Evolutionary conservation across 1,284 basidiomycete genomes (phyloP).

Genomic region (Boletus smithii): DNA sequence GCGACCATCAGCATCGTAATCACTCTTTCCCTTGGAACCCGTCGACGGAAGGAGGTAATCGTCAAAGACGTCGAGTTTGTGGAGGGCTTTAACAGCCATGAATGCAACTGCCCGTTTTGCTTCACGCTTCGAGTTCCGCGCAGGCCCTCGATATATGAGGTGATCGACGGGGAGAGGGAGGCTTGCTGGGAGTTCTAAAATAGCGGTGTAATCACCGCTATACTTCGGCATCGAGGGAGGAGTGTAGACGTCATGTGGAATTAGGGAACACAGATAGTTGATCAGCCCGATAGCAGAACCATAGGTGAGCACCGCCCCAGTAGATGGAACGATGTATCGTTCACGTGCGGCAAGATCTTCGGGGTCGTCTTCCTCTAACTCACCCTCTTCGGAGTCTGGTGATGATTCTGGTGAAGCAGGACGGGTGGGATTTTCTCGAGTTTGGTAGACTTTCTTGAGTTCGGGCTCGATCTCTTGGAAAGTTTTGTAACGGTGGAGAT

Average conservation of each 20-base stretch:
- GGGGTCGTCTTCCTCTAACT: constrained; percentile 44
- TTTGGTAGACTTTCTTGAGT: constrained; percentile 59
- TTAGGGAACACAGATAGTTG: constrained; percentile 67
- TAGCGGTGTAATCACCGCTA: constrained; percentile 53
- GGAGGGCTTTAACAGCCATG: constrained; percentile 63
- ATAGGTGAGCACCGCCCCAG: constrained; percentile 75
- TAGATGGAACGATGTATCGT: constrained; percentile 64
- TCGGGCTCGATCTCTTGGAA: constrained; percentile 61
- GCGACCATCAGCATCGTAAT: constrained; percentile 51
- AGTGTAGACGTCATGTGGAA: constrained; percentile 71
- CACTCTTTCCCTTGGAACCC: constrained; percentile 41
- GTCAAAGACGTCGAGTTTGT: constrained; percentile 71
- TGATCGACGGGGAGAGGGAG: constrained; percentile 58
- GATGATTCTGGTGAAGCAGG: constrained; percentile 28
- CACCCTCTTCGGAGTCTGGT: constrained; percentile 34
- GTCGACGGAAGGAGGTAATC: constrained; percentile 69
- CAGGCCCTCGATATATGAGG: constrained; percentile 55
- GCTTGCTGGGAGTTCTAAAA: constrained; percentile 62
- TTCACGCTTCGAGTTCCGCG: constrained; percentile 65
- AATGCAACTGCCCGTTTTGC: constrained; percentile 81
- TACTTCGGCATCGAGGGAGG: constrained; percentile 57
- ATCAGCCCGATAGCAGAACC: constrained; percentile 68
- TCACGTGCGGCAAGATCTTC: constrained; percentile 62
- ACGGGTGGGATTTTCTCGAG: constrained; percentile 38
- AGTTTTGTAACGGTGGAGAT: constrained; percentile 54